Evolutionary conservation across 78 protist species (phyloP).

Genomic region (Dictyostelium discoideum): DNA sequence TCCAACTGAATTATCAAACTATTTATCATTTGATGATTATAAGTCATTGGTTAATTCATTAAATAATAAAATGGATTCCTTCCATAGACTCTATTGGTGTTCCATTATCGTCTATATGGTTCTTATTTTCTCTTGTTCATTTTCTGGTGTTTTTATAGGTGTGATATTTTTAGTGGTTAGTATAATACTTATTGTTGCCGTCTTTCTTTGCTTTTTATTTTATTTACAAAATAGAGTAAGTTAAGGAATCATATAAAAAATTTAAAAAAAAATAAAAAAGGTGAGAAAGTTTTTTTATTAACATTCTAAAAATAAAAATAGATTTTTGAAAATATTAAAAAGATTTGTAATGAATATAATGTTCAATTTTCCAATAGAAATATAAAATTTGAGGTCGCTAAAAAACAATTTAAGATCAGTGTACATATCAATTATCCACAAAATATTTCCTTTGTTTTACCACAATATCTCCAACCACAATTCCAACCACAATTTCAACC

Average conservation of each 20-base stretch:
- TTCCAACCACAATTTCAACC: background rate
- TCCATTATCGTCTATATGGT: too few relatives aligned
- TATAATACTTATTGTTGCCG: too few relatives aligned
- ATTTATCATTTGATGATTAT: background rate
- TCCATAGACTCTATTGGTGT: background rate
- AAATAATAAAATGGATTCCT: background rate
- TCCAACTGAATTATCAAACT: background rate
- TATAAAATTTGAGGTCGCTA: background rate
- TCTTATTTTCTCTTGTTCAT: too few relatives aligned
- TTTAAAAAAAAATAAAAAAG: too few relatives aligned
- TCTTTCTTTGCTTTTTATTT: too few relatives aligned
- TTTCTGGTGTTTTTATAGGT: background rate
- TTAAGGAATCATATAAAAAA: too few relatives aligned
- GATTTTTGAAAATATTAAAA: background rate
- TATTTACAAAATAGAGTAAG: background rate
- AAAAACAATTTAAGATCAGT: background rate
- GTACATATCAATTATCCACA: background rate
- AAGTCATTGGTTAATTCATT: background rate
- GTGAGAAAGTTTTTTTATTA: too few relatives aligned
- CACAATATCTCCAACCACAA: background rate
- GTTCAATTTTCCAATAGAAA: background rate
- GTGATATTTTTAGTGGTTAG: background rate
- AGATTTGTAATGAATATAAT: background rate
- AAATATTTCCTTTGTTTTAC: background rate
- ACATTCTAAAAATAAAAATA: background rate